Evolutionary conservation across 345 rosid genomes (phyloP).

Genomic region (Aegle marmelos): DNA sequence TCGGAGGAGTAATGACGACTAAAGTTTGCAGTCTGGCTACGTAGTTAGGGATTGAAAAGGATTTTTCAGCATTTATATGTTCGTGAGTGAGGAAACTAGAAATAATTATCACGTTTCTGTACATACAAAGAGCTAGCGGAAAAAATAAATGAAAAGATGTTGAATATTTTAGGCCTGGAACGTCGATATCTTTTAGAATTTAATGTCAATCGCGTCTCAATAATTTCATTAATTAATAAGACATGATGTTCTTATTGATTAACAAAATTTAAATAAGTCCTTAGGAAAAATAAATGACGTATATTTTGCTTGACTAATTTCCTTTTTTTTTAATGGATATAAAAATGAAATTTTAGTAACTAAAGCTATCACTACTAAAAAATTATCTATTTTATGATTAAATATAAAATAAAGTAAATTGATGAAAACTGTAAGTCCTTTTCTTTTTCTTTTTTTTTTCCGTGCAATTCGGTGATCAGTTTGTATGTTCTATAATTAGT

Average conservation of each 20-base stretch:
- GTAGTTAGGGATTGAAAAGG: background rate
- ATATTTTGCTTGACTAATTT: background rate
- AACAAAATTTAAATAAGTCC: background rate
- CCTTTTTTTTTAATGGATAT: background rate
- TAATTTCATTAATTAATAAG: background rate
- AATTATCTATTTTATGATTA: too few species aligned
- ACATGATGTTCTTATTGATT: background rate
- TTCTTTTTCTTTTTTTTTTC: too few species aligned
- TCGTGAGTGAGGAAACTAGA: background rate
- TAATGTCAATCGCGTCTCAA: background rate
- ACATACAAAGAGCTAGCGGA: background rate
- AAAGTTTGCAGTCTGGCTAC: background rate
- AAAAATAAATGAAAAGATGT: background rate
- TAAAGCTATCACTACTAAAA: background rate
- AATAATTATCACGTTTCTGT: background rate
- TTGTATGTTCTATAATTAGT: background rate
- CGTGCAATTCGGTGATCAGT: too few species aligned
- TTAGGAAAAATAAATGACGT: too few species aligned
- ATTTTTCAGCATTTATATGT: background rate
- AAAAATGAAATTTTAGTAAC: too few species aligned
- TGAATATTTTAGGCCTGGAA: background rate
- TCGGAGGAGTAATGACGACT: background rate
- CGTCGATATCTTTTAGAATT: background rate
- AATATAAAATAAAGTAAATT: too few species aligned
- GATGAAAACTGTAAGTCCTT: background rate